phyloP scores from a whole-genome alignment of 352 stramenopile species.

The Pythium scleroteichum region DNA sequence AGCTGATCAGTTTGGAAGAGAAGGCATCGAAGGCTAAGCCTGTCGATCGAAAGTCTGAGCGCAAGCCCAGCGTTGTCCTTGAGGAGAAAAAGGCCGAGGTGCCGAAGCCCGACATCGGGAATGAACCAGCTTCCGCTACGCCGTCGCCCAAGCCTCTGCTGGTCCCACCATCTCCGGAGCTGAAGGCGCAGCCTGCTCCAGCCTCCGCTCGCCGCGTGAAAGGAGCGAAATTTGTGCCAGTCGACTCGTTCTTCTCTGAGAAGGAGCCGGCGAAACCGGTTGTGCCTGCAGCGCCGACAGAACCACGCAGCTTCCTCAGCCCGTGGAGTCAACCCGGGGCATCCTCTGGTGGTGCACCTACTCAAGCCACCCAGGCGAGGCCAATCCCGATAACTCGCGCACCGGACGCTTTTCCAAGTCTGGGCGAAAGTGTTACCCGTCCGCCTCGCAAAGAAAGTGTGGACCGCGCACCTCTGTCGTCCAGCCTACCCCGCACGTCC shows the following conservation, averaged over 20 bases:
- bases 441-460: constrained; percentile 37
- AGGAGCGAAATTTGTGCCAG: constrained; percentile 56
- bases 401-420: constrained; percentile 3
- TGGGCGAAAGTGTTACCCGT: constrained; percentile 10
- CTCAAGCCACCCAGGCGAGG: background rate
- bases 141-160: background rate
- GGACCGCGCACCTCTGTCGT: constrained; percentile 13
- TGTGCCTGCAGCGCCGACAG: background rate
- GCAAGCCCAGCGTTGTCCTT: constrained; percentile 14
- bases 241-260: constrained; percentile 49
- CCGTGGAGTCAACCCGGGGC: constrained; percentile 18
- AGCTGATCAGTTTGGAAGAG: constrained; percentile 8
- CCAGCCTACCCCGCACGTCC: constrained; percentile 1
- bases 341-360: background rate
- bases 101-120: background rate
- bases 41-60: constrained; percentile 12
- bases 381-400: background rate
- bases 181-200: constrained; percentile 8
- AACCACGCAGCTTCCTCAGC: constrained; percentile 16
- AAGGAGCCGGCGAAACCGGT: constrained; percentile 21
- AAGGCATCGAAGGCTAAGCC: constrained; percentile 4
- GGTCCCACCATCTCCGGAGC: constrained; percentile 4
- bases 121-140: background rate
- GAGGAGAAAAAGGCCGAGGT: constrained; percentile 5
- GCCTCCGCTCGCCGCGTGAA: constrained; percentile 26